Evolutionary conservation across 1,139 yeast genomes (phyloP).

Genomic region (Hemisphaericaspora xylofermentans): DNA sequence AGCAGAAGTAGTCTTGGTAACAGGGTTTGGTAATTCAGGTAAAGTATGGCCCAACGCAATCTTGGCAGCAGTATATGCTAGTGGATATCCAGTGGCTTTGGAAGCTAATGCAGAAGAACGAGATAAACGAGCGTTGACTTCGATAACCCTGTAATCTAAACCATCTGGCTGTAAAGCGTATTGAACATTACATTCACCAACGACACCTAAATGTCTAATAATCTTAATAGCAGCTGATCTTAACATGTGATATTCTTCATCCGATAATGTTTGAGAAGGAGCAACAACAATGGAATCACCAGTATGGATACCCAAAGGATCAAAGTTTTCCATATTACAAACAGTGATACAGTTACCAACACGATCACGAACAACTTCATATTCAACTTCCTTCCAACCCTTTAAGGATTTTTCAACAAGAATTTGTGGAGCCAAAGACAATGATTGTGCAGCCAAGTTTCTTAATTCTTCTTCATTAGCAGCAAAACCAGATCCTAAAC

Average conservation of each 20-base stretch:
- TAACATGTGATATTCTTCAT: conserved; percentile 96
- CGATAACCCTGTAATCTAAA: conserved; percentile 92
- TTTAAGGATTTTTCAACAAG: conserved; percentile 94
- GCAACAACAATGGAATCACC: conserved; percentile 99
- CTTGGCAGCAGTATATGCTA: conserved; percentile 98
- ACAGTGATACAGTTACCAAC: conserved; percentile 97
- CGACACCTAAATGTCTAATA: conserved; percentile 96
- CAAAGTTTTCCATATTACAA: conserved; percentile 98
- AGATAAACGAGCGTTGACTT: conserved; percentile 95
- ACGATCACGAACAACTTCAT: conserved; percentile 97
- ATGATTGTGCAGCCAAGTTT: conserved; percentile 83
- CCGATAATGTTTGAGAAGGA: conserved; percentile 95
- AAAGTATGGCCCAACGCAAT: conserved; percentile 88
- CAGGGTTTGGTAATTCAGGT: conserved; percentile 95
- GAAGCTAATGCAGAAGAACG: conserved; percentile 98
- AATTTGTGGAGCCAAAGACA: conserved; percentile 90
- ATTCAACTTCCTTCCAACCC: conserved; percentile 99
- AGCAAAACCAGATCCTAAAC: conserved; percentile 98
- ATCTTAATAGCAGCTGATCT: conserved; percentile 96
- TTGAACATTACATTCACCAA: conserved; percentile 98
- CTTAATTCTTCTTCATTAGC: conserved; percentile 75
- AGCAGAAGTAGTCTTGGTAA: conserved; percentile 93
- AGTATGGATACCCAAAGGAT: conserved; percentile 96
- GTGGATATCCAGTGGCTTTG: conserved; percentile 97
- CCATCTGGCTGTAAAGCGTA: conserved; percentile 96